Percentiles rank a stretch among this genome's conserved stretches.
These are phyloP conservation scores for Kodamaea arcana DNA, from an alignment of 1,139 yeast species.

Conservation along the genomic window DNA sequence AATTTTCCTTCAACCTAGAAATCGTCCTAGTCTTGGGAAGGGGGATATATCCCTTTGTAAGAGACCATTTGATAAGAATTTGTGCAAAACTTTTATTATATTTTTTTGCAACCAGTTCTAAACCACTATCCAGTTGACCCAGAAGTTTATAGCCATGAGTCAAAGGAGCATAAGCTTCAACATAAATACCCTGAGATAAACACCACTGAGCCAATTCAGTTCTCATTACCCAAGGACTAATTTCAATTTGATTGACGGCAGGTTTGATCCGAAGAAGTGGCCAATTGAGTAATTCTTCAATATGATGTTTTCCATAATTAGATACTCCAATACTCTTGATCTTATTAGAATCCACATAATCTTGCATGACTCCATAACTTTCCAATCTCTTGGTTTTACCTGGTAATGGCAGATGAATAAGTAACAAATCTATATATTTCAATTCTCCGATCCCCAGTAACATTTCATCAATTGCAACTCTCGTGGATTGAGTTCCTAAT, in stretches of 20 bases:
- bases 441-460: constrained; percentile 23
- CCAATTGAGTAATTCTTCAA: constrained; percentile 56
- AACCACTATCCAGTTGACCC: constrained; percentile 3
- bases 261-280: constrained; percentile 50
- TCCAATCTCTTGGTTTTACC: constrained; percentile 49
- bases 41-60: constrained; percentile 41
- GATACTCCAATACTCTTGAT: constrained; percentile 66
- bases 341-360: constrained; percentile 53
- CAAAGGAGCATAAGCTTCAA: constrained; percentile 40
- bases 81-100: constrained; percentile 29
- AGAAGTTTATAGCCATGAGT: constrained; percentile 32
- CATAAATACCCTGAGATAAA: constrained; percentile 24
- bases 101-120: constrained; percentile 14
- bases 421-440: constrained; percentile 42
- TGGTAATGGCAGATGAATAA: constrained; percentile 60
- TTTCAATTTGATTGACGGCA: constrained; percentile 61
- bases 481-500: constrained; percentile 23
- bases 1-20: constrained; percentile 27
- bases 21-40: constrained; percentile 32
- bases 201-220: constrained; percentile 57
- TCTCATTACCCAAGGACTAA: constrained; percentile 77
- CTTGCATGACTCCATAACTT: constrained; percentile 62
- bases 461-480: constrained; percentile 25
- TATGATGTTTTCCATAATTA: constrained; percentile 60
- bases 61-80: constrained; percentile 34